Base-by-base conservation (phyloP, 352 stramenopile species). In the Pythium aquatile region DNA sequence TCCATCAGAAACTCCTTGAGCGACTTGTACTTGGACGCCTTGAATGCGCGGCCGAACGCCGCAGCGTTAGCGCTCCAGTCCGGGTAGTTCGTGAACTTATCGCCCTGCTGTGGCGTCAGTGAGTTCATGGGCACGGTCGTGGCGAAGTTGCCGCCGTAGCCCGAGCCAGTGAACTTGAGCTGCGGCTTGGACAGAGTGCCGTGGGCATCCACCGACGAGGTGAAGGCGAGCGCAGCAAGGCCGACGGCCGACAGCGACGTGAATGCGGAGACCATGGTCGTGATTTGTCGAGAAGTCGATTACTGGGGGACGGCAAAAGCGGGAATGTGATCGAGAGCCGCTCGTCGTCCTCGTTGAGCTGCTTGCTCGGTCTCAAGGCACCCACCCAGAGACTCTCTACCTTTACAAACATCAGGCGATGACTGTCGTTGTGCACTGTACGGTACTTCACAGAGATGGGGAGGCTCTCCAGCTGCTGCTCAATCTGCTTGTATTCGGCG, bases 1-100 rank as follows among this genome's bases (percentile, higher is more conserved):
- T 76, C 66, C 5, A 73, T 53, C 29, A 77, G 66, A 13, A 85
- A 69, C 0, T 85, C 76, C 40, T 78, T 77, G 33, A 87, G 65
- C 17, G 74, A 73, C 54, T 74, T 87, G 64, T 84, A 87, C 53
- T 58, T 64, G 55, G 69, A 80, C 5, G 30, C 17, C 42, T 29
- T 80, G 74, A 63, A 79, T 78, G 0, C 68, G 68, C 5, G 42
- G 61, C 5, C 46, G 30, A n/a, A 62, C 56, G 4, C 29, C 44
- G 9, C 17, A 32, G 61, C 60, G 48, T 46, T 14, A 42, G 48
- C 56, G 58, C 56, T 65, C 33, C 37, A 29, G 4, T 39, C 26
- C 7, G 17, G 29, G 57, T 63, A 63, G 44, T 55, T 33, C 40
- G 52, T 35, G n/a, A 48, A 48, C 6, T 40, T 47, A 2, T 55